A percentile compares a stretch with the other conserved stretches of the same genome.
phyloP scores from a whole-genome alignment of 805 yeast species.

The Saturnispora zaruensis region DNA sequence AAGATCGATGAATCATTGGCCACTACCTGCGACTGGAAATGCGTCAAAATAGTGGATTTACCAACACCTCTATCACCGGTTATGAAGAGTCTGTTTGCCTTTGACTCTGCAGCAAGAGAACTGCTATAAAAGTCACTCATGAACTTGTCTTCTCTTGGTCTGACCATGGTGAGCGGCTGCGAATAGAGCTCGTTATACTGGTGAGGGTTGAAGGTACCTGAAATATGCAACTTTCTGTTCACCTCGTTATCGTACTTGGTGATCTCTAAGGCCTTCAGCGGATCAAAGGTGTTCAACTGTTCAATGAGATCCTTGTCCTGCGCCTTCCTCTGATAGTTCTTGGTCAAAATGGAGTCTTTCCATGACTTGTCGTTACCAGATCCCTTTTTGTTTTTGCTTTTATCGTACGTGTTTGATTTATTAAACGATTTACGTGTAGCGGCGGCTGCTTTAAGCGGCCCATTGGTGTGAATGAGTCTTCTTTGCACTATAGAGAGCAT shows the following conservation, averaged over 20 bases:
- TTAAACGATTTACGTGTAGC: slow-evolving; percentile 25
- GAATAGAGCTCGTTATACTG: slow-evolving; percentile 63
- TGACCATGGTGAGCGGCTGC: slow-evolving; percentile 51
- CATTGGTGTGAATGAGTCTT: slow-evolving; percentile 11
- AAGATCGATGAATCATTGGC: slow-evolving; percentile 32
- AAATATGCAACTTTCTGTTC: slow-evolving; percentile 36
- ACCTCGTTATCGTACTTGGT: slow-evolving; percentile 34
- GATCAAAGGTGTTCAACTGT: slow-evolving; percentile 14
- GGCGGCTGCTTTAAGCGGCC: slow-evolving; percentile 17
- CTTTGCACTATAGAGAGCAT: slow-evolving; percentile 1
- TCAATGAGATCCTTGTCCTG: slow-evolving; percentile 16
- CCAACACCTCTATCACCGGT: slow-evolving; percentile 73
- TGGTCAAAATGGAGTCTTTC: slow-evolving; percentile 18
- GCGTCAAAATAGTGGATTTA: slow-evolving; percentile 64
- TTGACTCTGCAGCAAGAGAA: slow-evolving; percentile 27
- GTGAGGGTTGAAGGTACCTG: slow-evolving; percentile 58
- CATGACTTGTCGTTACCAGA: slow-evolving; percentile 27
- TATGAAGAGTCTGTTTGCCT: slow-evolving; percentile 43
- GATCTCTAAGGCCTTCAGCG: slow-evolving; percentile 15
- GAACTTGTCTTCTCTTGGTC: slow-evolving; percentile 37
- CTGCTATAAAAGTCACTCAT: slow-evolving; percentile 30
- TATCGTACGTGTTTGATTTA: slow-evolving; percentile 20
- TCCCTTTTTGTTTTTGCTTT: slow-evolving; percentile 25
- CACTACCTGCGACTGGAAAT: slow-evolving; percentile 48
- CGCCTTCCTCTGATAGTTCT: slow-evolving; percentile 22